Percentiles rank a stretch among this genome's conserved stretches.
Evolutionary conservation across 176 grass and related monocot species (phyloP).

Genomic region (Triticum urartu): DNA sequence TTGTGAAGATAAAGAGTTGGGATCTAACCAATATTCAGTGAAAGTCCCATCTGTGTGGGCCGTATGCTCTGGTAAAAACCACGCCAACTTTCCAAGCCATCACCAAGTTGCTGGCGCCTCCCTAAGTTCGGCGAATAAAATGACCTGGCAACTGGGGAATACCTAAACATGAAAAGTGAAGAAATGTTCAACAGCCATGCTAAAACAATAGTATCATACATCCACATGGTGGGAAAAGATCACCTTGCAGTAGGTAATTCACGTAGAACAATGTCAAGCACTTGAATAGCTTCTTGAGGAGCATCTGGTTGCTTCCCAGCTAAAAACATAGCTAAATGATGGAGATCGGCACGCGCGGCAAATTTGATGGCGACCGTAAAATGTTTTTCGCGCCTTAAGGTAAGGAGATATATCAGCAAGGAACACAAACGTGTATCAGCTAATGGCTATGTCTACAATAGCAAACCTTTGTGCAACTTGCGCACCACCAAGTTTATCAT

Average conservation of each 20-base stretch:
- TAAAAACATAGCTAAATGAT: constrained; percentile 68
- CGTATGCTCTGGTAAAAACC: constrained; percentile 79
- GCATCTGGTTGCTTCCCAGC: constrained; percentile 57
- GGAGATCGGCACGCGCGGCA: constrained; percentile 61
- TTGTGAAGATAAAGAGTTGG: constrained; percentile 1
- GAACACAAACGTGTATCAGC: constrained; percentile 10
- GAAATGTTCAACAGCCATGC: constrained; percentile 8
- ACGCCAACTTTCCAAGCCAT: constrained; percentile 67
- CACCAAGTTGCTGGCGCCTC: constrained; percentile 53
- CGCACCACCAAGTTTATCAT: constrained; percentile 36
- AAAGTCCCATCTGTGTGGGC: constrained; percentile 71
- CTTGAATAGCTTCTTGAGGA: constrained; percentile 72
- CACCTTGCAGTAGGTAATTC: constrained; percentile 68
- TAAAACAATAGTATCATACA: not conserved
- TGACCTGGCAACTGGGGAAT: constrained; percentile 63
- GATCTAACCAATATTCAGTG: constrained; percentile 64
- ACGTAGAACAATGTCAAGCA: constrained; percentile 74
- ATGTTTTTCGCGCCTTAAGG: constrained; percentile 49
- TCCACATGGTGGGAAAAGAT: not conserved
- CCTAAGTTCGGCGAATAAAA: constrained; percentile 75
- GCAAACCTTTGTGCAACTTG: constrained; percentile 25
- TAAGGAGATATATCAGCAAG: constrained; percentile 27
- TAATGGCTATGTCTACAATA: constrained; percentile 1
- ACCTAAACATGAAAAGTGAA: constrained; percentile 32
- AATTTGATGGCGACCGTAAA: constrained; percentile 65